Base-by-base conservation (phyloP, 2,329 filamentous ascomycete species). In the Shiraia sp. region DNA sequence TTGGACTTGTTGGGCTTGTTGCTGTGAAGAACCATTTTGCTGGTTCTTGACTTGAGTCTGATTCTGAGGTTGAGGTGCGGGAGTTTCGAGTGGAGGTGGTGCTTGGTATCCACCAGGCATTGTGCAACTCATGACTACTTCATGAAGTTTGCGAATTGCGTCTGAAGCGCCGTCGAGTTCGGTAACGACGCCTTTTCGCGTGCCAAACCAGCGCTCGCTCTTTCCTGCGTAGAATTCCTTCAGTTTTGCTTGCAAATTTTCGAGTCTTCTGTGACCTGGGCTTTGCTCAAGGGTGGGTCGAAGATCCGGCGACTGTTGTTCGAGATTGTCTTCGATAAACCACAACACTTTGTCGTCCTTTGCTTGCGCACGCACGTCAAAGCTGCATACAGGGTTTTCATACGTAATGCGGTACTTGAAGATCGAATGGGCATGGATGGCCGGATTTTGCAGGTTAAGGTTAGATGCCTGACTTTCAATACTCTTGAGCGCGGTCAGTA, bases 401-500 rank as follows among this genome's bases (percentile, higher is more conserved):
- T 75, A 77, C 2, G 54, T 54, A 14, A 76, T 31, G 14, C 64
- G 63, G 51, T 71, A 74, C 34, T 61, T 63, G 23, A 65, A 57
- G 6, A 69, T 42, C 10, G 55, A 49, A 29, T 69, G 68, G 5
- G 62, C 39, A 28, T 70, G 66, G 4, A 74, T 46, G 4, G 55
- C 50, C 2, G 66, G 67, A 17, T 66, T 62, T 8, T 26, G 31
- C 12, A 15, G 12, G 17, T 45, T 41, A 12, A 50, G 16, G 26
- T 60, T 62, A 6, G 54, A 45, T 5, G 37, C 84, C 2, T 71
- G 66, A 13, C 70, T 69, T 51, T 88, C 82, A 15, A 91, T 76
- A 25, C 72, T 70, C 46, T 82, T 77, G 2, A 91, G 69, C 1
- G 77, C 79, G 33, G 75, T 75, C 13, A 89, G 71, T n/a, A 89